Base-by-base conservation (phyloP, 495 filamentous ascomycete genomes). In the Pyrenula aspistea region DNA sequence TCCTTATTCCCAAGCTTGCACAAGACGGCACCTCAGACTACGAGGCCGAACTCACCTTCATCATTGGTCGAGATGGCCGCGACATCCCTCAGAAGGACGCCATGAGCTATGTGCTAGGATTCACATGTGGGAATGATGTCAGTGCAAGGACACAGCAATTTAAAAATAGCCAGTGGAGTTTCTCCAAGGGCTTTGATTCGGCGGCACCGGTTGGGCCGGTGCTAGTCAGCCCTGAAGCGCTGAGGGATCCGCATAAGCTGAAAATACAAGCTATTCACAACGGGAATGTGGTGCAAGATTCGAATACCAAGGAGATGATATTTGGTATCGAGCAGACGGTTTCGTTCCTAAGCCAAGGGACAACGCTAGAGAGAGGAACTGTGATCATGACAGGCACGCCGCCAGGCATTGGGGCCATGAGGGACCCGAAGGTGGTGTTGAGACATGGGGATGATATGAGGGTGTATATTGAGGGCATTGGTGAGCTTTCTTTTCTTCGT, bases 171-270 rank as follows among this genome's bases (percentile, higher is more conserved):
- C 89, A 93, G 68, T 94, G 89, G 89, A 75, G 74, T 0, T 61
- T 91, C 2, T 89, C 89, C 0, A 95, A 95, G 67, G 85, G 88
- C 2, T 93, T 90, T 62, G 89, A 95, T 70, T 85, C 86, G 50
- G 93, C 88, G 88, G 89, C 88, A n/a, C 89, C 89, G 0, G 86
- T 80, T 61, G 89, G 89, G 1, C 89, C 89, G 12, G 88, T 15
- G 25, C 60, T 74, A 1, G 68, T 76, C 12, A 57, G 67, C 12
- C 54, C 57, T 1, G 53, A 49, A 19, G 59, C 65, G 22, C 58
- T 65, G 47, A 59, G 62, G 36, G 82, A 91, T 64, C 88, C 88
- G 0, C 85, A 89, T 67, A 72, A 67, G 19, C 67, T 91, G 56
- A 72, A 70, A 24, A 89, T 92, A 51, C 70, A 68, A 49, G 88